Percentiles rank a stretch among this genome's conserved stretches.
Evolutionary conservation across 352 stramenopile genomes (phyloP).

Genomic region (Phytopythium boreale): DNA sequence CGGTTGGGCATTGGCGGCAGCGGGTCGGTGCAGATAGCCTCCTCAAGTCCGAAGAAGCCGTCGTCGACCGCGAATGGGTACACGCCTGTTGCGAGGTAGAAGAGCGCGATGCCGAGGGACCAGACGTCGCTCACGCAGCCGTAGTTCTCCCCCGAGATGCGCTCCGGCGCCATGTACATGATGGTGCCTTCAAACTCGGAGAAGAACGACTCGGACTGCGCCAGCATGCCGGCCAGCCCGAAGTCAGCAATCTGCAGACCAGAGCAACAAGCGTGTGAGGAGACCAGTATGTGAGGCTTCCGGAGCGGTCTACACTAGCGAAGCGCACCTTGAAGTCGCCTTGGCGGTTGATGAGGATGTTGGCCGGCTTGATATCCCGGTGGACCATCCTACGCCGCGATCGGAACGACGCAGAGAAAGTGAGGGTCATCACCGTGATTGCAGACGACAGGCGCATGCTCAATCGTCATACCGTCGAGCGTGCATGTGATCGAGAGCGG

Average conservation of each 20-base stretch:
- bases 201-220: slow-evolving; percentile 76
- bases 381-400: slow-evolving; percentile 61
- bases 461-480: slow-evolving; percentile 35
- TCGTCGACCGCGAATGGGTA: slow-evolving; percentile 77
- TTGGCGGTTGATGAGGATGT: slow-evolving; percentile 83
- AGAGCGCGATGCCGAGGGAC: slow-evolving; percentile 74
- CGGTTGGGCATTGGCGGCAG: slow-evolving; percentile 69
- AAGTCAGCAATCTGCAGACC: slow-evolving; percentile 67
- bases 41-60: slow-evolving; percentile 81
- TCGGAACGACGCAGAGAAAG: not conserved
- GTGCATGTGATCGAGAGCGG: slow-evolving; percentile 86
- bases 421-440: not conserved
- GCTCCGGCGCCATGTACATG: slow-evolving; percentile 95
- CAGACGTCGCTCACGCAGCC: slow-evolving; percentile 77
- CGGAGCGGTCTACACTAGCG: not conserved
- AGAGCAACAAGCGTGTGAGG: not conserved
- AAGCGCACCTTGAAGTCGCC: slow-evolving; percentile 78
- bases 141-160: slow-evolving; percentile 88
- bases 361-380: slow-evolving; percentile 90
- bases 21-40: slow-evolving; percentile 75
- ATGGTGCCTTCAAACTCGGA: slow-evolving; percentile 90
- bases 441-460: not conserved
- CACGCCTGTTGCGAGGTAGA: slow-evolving; percentile 55
- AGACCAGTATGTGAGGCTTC: not conserved
- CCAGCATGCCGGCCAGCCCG: slow-evolving; percentile 68